Percentiles rank a stretch among this genome's conserved stretches.
Evolutionary conservation across 257 asterid species (phyloP).

Genomic region (Solanum tacnaense): DNA sequence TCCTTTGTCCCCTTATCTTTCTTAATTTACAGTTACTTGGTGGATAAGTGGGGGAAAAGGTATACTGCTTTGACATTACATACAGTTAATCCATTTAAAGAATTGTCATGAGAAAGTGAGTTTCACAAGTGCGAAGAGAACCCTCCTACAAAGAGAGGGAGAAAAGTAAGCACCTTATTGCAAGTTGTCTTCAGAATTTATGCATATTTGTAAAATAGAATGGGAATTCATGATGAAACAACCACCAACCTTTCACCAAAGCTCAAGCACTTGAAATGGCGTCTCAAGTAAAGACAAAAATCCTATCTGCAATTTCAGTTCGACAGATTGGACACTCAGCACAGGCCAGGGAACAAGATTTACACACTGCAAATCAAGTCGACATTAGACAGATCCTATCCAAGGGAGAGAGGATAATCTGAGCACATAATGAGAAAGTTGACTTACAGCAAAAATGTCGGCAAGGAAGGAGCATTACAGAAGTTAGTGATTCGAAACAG

Average conservation of each 20-base stretch:
- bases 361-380: constrained; percentile 61
- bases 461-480: constrained; percentile 97
- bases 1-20: background rate
- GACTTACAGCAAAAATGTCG: constrained; percentile 95
- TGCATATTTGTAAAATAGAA: background rate
- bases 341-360: constrained; percentile 92
- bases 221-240: background rate
- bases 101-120: constrained; percentile 28
- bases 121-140: constrained; percentile 22
- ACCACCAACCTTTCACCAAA: background rate
- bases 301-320: constrained; percentile 63
- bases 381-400: constrained; percentile 6
- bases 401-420: background rate
- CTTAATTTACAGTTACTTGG: background rate
- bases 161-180: background rate
- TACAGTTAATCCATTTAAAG: constrained; percentile 45
- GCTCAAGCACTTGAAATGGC: constrained; percentile 2
- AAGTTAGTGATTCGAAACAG: constrained; percentile 82
- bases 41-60: constrained; percentile 12
- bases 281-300: constrained; percentile 60
- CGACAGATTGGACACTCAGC: constrained; percentile 86
- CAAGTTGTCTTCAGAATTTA: constrained; percentile 3
- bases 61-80: constrained; percentile 24
- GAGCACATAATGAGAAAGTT: background rate
- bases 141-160: constrained; percentile 28